Base-by-base conservation (phyloP, 345 rosid genomes). In the Hibiscus mutabilis region DNA sequence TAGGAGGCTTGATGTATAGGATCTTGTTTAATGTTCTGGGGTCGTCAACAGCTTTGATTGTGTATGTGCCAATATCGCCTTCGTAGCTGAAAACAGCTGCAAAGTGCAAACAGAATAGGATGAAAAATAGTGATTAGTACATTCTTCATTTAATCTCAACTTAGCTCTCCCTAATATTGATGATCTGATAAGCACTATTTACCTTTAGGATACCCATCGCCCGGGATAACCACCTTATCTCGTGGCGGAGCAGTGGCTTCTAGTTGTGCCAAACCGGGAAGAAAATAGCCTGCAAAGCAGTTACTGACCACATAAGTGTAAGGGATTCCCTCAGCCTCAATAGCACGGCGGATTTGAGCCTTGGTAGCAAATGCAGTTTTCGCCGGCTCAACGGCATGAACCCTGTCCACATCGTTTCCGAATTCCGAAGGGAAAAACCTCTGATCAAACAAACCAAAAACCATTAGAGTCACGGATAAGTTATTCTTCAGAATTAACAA, bases 31-130 rank as follows among this genome's bases (percentile, higher is more conserved):
- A 66, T 52, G 96, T 85, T 56, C 84, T 77, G 7, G 88, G 88
- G 60, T 89, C 91, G 66, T 87, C 91, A 58, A 86, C 87, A 0
- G 90, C 77, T 75, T 66, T 83, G 55, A 87, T 86, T 0, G 89
- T 85, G 33, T 75, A 87, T 5, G 83, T 72, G 21, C 77, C 91
- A 6, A 84, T 84, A 60, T 87, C 91, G n/a, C 77, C 81, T 82
- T 89, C 96, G 24, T 81, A 71, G 81, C 81, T 87, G 75, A 83
- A 74, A 76, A 86, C 83, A 51, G 6, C 60, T 14, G 75, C 92
- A n/a, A n/a, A n/a, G n/a, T 87, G 77, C 60, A 55, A 12, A 68
- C 13, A 53, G 51, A 70, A 18, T 5, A 18, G 27, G 10, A 47
- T 25, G 35, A 8, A 59, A 25, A n/a, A 59, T 14, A 59, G 59